Base-by-base conservation (phyloP, 1,284 basidiomycete species). In the Caloboletus inedulis region DNA sequence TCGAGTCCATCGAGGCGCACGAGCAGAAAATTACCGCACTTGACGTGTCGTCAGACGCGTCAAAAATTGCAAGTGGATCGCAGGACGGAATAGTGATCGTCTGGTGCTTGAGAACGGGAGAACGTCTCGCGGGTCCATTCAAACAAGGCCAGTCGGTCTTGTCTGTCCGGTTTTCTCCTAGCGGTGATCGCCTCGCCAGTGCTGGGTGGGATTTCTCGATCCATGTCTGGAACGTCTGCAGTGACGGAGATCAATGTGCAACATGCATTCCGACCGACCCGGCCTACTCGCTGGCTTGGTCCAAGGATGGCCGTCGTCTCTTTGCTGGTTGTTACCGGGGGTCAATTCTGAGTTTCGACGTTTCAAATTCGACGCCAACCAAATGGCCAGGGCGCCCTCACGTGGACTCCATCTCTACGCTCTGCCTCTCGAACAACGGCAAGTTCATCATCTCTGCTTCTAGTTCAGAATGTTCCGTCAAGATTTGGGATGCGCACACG, bases 391-490 rank as follows among this genome's bases (percentile, higher is more conserved):
- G 13, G 7, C 41, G 27, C n/a, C 47, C 60, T 47, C 58, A 62
- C 37, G 29, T 10, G 2, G 62, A 63, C n/a, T 45, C 44, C 7
- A 25, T 65, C 42, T 23, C 51, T 14, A 49, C 52, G 2, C 59
- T 62, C 16, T 27, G 43, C 18, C 25, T 62, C 37, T 65, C 61
- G 18, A 61, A 47, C 40, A 62, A 54, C 8, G 61, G 59, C 39
- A 65, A 51, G 35, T 63, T 62, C 37, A 45, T 63, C 9, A 7
- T 56, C n/a, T 63, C 63, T 37, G 55, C 51, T 21, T 62, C 52
- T 5, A 39, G 23, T 12, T 64, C 53, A n/a, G 59, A 59, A 33
- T 34, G 29, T 43, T 43, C 4, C 9, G 9, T 56, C 51, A 62
- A 54, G 40, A 40, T 65, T 18, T 60, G 58, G 63, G 59, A 63